Evolutionary conservation across 805 yeast genomes (phyloP).

Genomic region (Wickerhamiella australiensis): DNA sequence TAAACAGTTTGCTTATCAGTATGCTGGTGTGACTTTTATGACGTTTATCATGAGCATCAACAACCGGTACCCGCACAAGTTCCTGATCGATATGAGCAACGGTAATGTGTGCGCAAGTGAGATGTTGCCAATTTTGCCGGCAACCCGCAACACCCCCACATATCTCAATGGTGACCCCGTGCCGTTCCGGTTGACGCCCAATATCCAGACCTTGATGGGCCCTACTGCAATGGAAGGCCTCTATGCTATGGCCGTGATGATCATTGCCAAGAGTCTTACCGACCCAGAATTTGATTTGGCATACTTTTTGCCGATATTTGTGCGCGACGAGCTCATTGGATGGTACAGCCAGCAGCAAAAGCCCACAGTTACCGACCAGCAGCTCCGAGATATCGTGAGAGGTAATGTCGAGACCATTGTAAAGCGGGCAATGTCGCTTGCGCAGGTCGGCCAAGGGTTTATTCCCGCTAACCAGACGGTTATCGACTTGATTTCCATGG

Average conservation of each 20-base stretch:
- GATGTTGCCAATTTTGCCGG: conserved; percentile 59
- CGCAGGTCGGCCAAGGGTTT: conserved; percentile 45
- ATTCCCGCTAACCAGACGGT: conserved; percentile 80
- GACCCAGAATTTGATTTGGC: conserved; percentile 89
- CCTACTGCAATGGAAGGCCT: conserved; percentile 90
- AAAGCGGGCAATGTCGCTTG: conserved; percentile 65
- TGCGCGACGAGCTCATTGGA: conserved; percentile 86
- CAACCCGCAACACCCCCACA: conserved; percentile 55
- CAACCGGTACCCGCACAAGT: conserved; percentile 86
- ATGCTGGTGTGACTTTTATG: conserved; percentile 84
- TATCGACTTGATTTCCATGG: conserved; percentile 80
- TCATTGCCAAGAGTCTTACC: conserved; percentile 74
- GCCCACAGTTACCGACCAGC: conserved; percentile 71
- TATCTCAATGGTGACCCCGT: conserved; percentile 87
- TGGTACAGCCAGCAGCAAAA: conserved; percentile 89
- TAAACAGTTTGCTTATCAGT: conserved; percentile 86
- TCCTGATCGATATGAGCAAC: conserved; percentile 63
- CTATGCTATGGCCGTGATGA: conserved; percentile 68
- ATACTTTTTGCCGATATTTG: conserved; percentile 83
- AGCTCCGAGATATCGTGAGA: conserved; percentile 72
- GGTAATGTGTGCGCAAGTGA: conserved; percentile 92
- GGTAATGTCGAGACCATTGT: conserved; percentile 76
- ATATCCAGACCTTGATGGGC: conserved; percentile 85
- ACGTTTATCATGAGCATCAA: conserved; percentile 91
- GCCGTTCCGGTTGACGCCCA: conserved; percentile 93